A percentile compares a stretch with the other conserved stretches of the same genome.
These are phyloP conservation scores for Ogataea methylovora DNA, from an alignment of 805 yeast genomes.

Conservation along the genomic window DNA sequence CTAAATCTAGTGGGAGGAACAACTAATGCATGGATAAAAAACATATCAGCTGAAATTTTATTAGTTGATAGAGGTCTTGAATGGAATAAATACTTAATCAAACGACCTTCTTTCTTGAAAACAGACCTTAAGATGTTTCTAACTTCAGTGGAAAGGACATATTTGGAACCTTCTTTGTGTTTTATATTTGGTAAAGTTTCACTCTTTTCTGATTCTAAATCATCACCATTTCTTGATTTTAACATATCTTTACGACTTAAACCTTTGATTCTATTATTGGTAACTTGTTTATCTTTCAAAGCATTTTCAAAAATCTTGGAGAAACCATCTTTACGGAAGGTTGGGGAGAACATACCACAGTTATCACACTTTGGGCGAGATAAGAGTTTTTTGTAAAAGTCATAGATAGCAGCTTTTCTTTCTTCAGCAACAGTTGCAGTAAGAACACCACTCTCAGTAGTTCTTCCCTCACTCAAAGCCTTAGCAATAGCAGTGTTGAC, in stretches of 20 bases:
- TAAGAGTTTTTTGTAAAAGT: conserved; percentile 65
- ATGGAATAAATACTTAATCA: conserved; percentile 71
- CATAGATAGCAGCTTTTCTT: conserved; percentile 65
- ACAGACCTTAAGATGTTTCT: conserved; percentile 69
- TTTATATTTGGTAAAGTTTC: conserved; percentile 42
- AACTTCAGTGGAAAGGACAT: conserved; percentile 82
- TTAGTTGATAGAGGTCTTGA: conserved; percentile 56
- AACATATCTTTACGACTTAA: conserved; percentile 65
- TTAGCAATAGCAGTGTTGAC: conserved; percentile 64
- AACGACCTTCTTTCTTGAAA: conserved; percentile 63
- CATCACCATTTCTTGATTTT: conserved; percentile 24
- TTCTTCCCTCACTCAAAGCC: conserved; percentile 72
- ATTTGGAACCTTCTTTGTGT: conserved; percentile 70
- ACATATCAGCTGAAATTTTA: conserved; percentile 64
- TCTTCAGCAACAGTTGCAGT: conserved; percentile 86
- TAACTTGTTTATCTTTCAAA: conserved; percentile 70
- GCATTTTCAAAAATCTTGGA: conserved; percentile 88
- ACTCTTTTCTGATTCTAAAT: conserved; percentile 14
- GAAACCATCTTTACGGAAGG: conserved; percentile 91
- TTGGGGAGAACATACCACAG: conserved; percentile 93
- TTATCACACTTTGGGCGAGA: conserved; percentile 87
- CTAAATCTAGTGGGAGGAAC: conserved; percentile 98
- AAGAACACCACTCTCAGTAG: conserved; percentile 56
- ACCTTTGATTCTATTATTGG: conserved; percentile 81
- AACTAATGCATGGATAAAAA: conserved; percentile 79